A percentile compares a stretch with the other conserved stretches of the same genome.
Evolutionary conservation across 345 rosid genomes (phyloP).

Genomic region (Cardiospermum halicacabum): DNA sequence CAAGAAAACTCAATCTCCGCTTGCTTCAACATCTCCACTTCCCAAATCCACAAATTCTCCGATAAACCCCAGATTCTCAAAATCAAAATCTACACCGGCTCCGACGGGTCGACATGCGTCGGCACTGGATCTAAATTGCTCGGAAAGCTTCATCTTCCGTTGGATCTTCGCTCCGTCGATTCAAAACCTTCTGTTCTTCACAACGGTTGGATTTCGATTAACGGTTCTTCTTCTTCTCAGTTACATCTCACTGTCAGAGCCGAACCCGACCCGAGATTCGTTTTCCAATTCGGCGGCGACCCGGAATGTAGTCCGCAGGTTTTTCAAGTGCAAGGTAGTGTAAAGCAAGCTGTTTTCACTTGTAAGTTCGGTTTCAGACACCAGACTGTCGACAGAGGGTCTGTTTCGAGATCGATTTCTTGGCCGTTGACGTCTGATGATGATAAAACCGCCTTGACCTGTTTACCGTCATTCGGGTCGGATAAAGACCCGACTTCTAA

Average conservation of each 20-base stretch:
- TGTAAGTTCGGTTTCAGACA: constrained; percentile 81
- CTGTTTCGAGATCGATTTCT: constrained; percentile 51
- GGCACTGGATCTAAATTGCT: constrained; percentile 33
- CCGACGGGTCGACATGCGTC: constrained; percentile 42
- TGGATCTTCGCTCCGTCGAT: constrained; percentile 63
- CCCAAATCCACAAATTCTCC: constrained; percentile 35
- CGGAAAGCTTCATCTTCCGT: constrained; percentile 47
- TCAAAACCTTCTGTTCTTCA: constrained; percentile 48
- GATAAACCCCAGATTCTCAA: constrained; percentile 22
- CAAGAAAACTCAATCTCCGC: constrained; percentile 44
- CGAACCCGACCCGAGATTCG: constrained; percentile 88
- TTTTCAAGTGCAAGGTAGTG: constrained; percentile 83
- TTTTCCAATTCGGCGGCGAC: constrained; percentile 80
- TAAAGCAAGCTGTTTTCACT: constrained; percentile 86
- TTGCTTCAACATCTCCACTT: constrained; percentile 51
- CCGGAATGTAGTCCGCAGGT: constrained; percentile 98
- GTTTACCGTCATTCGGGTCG: constrained; percentile 40
- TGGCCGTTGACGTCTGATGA: constrained; percentile 47
- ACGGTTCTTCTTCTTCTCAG: too few relatives aligned
- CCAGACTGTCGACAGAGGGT: constrained; percentile 54
- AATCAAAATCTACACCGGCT: constrained; percentile 45
- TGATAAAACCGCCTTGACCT: constrained; percentile 35
- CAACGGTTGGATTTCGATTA: constrained; percentile 62
- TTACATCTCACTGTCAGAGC: constrained; percentile 50
- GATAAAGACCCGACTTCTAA: constrained; percentile 53